phyloP scores from a whole-genome alignment of 768 basidiomycete genomes.

The Ramaria rubella region DNA sequence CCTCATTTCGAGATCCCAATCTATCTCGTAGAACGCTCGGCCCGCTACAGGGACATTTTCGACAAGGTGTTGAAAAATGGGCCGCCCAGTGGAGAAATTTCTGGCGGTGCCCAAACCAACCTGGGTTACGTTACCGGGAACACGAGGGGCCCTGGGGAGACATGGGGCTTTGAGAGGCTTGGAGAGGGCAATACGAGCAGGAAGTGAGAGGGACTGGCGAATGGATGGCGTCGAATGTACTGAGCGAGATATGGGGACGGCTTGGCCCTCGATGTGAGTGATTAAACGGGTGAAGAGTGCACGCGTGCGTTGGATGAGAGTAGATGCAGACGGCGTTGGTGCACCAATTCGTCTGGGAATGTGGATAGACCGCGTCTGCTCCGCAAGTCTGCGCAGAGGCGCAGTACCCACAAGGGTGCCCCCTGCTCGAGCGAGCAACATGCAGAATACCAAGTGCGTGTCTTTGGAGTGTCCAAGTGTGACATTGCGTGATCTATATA shows the following conservation, averaged over 20 bases:
- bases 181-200: conserved; percentile 46
- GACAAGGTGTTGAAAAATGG: conserved; percentile 72
- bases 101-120: conserved; percentile 73
- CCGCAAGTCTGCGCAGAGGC: background rate
- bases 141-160: conserved; percentile 47
- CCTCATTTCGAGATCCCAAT: conserved; percentile 54
- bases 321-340: background rate
- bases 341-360: background rate
- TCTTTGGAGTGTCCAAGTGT: background rate
- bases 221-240: background rate
- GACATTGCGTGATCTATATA: background rate
- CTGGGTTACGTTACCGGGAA: conserved; percentile 48
- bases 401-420: background rate
- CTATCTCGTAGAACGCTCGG: conserved; percentile 68
- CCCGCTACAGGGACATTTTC: conserved; percentile 75
- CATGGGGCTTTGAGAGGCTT: conserved; percentile 37
- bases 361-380: background rate
- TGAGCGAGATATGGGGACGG: background rate
- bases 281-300: background rate
- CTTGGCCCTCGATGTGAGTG: background rate
- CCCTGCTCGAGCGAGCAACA: background rate
- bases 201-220: conserved; percentile 38
- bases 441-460: background rate
- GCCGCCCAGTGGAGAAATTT: conserved; percentile 66
- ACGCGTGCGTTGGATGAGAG: background rate